Conservation (phyloP, 2,329 filamentous ascomycete species). For the Dactylellina haptotyla region DNA sequence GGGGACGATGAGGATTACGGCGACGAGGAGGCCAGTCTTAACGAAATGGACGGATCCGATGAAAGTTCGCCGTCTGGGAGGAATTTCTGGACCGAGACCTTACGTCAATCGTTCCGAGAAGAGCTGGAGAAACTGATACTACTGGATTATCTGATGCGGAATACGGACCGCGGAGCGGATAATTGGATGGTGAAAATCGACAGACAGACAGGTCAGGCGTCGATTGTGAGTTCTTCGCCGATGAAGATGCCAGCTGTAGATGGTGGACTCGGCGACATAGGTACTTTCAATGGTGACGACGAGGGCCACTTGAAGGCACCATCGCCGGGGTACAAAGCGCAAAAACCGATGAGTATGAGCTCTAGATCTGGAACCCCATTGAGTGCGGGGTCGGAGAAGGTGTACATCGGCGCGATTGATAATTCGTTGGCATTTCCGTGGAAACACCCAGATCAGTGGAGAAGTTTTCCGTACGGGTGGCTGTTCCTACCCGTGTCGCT, state of each 20-base stretch:
- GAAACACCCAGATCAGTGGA: constrained; percentile 94
- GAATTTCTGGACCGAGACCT: constrained; percentile 85
- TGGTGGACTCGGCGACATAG: constrained; percentile 60
- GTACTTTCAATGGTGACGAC: constrained; percentile 59
- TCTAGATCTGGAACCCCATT: constrained; percentile 68
- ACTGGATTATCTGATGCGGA: constrained; percentile 98
- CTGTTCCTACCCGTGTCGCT: constrained; percentile 95
- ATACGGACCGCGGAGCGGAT: constrained; percentile 93
- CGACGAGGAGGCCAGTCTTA: constrained; percentile 61
- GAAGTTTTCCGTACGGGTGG: constrained; percentile 96
- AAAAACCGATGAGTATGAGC: constrained; percentile 84
- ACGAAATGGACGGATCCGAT: constrained; percentile 60
- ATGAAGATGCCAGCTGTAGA: constrained; percentile 65
- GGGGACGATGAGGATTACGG: constrained; percentile 64
- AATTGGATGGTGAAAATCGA: constrained; percentile 99
- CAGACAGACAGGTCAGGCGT: constrained; percentile 81
- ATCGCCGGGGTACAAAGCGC: constrained; percentile 76
- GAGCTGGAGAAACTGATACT: constrained; percentile 97
- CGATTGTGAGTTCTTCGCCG: constrained; percentile 84
- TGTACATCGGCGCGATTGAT: constrained; percentile 91
- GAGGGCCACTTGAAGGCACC: constrained; percentile 58
- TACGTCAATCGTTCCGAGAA: constrained; percentile 93
- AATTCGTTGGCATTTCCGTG: constrained; percentile 98
- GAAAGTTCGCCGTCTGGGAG: constrained; percentile 63
- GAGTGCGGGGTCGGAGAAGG: constrained; percentile 66